Evolutionary conservation across 768 basidiomycete species (phyloP), one percentile per base, ranked within the genome.

Genomic region (Auricularia auricula-judae): DNA sequence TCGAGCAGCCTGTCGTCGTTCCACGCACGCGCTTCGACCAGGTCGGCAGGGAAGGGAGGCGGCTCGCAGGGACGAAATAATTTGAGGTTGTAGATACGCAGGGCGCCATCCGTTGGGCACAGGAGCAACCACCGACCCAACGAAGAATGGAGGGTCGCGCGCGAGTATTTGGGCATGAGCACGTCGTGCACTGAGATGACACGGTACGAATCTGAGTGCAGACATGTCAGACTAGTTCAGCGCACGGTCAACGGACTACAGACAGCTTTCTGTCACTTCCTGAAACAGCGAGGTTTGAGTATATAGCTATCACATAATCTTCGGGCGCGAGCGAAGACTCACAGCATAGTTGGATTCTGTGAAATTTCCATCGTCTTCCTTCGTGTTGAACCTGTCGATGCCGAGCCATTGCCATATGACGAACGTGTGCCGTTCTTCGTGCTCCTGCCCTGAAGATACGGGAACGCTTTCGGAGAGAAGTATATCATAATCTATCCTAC

Each of bases 201-300:
- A 65, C 84, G 86, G 75, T 87, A 88, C 0, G 87, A 88, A 58
- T 82, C 88, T 89, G 63, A 59, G 59, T 39, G 60, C 23, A 3
- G 36, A 21, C 34, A 60, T 7, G 56, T 62, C 21, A 60, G 2
- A 29, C 21, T 36, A 34, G 21, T 11, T 16, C 11, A 62, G 21
- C 12, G 12, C 8, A 42, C 2, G 39, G 7, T 42, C 58, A 1
- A 34, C 33, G 16, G 16, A 70, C 0, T 34, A 18, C 86, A 71
- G 71, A 89, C 89, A 80, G 72, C 87, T 89, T 69, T 90, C 86
- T 68, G 84, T 85, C 70, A 85, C 90, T 71, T 91, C 89, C 88
- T 91, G 36, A 56, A 47, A 36, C 60, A 21, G 39, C 21, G 14
- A 21, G 42, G n/a, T 39, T 58, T 51, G 36, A 29, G 29, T 29